phyloP scores from a whole-genome alignment of 2,329 filamentous ascomycete species.

The Aspergillus alliaceus region DNA sequence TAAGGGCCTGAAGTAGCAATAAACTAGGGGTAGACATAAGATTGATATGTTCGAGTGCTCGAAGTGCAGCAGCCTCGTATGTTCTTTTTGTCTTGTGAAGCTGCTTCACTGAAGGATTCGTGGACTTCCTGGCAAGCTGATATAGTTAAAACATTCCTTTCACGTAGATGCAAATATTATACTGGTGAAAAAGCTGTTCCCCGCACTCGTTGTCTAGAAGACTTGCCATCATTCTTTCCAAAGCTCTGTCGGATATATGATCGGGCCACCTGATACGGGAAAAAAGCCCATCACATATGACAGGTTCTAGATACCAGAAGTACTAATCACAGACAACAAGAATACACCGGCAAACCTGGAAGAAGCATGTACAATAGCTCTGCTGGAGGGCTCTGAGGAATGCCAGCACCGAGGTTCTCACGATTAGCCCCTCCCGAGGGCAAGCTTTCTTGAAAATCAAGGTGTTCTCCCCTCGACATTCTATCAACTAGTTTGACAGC shows the following conservation, averaged over 20 bases:
- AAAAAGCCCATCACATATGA: neutral
- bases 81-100: conserved; percentile 19
- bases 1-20: conserved; percentile 21
- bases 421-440: neutral
- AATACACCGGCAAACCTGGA: conserved; percentile 2
- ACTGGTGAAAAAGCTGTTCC: conserved; percentile 23
- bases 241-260: conserved; percentile 23
- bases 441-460: neutral
- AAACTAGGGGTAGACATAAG: conserved; percentile 20
- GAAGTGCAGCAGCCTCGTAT: conserved; percentile 19
- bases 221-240: conserved; percentile 19
- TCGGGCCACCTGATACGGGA: conserved; percentile 24
- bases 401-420: conserved; percentile 2
- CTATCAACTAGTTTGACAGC: conserved; percentile 22
- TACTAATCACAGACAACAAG: neutral
- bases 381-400: conserved; percentile 15
- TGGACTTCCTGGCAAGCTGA: conserved; percentile 15
- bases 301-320: conserved; percentile 1
- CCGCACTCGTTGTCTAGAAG: conserved; percentile 12
- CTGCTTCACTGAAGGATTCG: conserved; percentile 15
- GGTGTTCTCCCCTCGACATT: conserved; percentile 11
- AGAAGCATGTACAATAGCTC: conserved; percentile 28
- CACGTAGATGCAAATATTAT: conserved; percentile 25
- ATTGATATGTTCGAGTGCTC: conserved; percentile 17
- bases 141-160: conserved; percentile 21